These are phyloP conservation scores for Oryza meridionalis DNA, from an alignment of 176 grass and related monocot genomes.

Conservation along the genomic window DNA sequence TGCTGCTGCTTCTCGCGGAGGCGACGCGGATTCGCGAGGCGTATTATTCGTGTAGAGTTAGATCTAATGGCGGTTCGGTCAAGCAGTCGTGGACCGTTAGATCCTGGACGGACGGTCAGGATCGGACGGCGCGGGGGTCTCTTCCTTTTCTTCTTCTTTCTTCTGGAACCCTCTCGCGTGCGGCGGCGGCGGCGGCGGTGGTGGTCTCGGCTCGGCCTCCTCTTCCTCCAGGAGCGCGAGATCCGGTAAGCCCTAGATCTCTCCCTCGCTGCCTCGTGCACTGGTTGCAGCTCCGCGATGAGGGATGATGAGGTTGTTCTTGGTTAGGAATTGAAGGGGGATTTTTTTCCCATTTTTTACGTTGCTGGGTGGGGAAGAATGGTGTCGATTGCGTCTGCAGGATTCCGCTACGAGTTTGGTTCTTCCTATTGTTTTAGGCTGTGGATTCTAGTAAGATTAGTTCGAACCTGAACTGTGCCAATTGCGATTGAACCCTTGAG, in stretches of 20 bases:
- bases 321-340: background rate
- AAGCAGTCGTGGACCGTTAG: background rate
- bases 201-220: no score
- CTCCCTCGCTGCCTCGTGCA: background rate
- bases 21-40: no score
- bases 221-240: background rate
- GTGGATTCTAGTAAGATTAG: no score
- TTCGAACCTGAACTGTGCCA: background rate
- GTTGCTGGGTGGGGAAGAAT: background rate
- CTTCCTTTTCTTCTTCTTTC: background rate
- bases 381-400: background rate
- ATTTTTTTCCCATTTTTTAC: no score
- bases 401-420: constrained; percentile 3
- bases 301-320: background rate
- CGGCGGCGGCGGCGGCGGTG: background rate
- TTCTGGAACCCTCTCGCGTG: constrained; percentile 23
- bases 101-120: background rate
- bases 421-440: no score
- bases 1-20: background rate
- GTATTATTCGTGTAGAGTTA: background rate
- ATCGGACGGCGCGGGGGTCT: background rate
- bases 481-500: background rate
- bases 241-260: background rate
- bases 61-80: background rate
- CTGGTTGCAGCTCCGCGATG: background rate